phyloP scores from a whole-genome alignment of 441 rosid genomes.

The Rhodomyrtus psidioides region DNA sequence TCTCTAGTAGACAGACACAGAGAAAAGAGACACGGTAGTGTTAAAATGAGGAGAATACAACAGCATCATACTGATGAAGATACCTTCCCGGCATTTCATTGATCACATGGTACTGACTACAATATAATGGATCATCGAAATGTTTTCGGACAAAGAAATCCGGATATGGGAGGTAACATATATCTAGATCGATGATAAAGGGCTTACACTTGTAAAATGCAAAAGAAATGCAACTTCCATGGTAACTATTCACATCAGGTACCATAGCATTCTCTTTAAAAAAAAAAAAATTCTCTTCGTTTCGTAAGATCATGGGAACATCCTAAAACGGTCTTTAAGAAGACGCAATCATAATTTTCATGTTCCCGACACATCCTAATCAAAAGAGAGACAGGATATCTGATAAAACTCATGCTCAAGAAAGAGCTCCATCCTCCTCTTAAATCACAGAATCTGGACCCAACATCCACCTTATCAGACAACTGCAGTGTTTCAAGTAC shows the following conservation, averaged over 20 bases:
- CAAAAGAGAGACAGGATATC: not conserved
- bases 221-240: not conserved
- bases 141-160: not conserved
- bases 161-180: not conserved
- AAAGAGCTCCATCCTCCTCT: not conserved
- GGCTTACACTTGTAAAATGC: not conserved
- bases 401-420: not conserved
- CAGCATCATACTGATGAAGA: not conserved
- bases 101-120: not conserved
- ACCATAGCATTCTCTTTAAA: not conserved
- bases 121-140: not conserved
- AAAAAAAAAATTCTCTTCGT: not conserved
- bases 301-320: not conserved
- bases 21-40: not conserved
- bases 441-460: constrained; percentile 7
- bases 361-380: not conserved
- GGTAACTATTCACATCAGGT: not conserved
- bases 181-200: not conserved
- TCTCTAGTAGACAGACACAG: not conserved
- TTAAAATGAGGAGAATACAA: not conserved
- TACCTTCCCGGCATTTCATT: not conserved
- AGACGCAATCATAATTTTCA: not conserved
- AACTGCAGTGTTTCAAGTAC: constrained; percentile 1
- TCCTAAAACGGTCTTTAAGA: not conserved
- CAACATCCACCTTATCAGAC: not conserved